phyloP scores from a whole-genome alignment of 768 basidiomycete genomes.

The Boletellus ananas region DNA sequence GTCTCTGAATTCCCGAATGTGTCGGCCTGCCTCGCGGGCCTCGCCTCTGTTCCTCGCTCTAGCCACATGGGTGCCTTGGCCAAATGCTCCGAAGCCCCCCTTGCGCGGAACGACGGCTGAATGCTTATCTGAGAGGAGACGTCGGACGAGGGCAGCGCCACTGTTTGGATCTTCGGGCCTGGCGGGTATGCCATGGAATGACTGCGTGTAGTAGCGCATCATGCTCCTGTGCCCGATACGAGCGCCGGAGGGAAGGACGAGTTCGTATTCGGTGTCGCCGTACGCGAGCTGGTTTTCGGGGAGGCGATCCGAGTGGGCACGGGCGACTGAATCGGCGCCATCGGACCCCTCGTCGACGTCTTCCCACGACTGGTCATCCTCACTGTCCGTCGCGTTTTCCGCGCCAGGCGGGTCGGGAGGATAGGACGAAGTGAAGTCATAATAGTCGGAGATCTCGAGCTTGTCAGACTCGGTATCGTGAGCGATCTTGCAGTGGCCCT shows the following conservation, averaged over 20 bases:
- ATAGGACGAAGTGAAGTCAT: conserved; percentile 86
- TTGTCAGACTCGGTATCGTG: conserved; percentile 79
- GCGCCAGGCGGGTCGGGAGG: conserved; percentile 40
- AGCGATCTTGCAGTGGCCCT: conserved; percentile 93
- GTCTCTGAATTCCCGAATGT: conserved; percentile 81
- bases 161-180: conserved; percentile 63
- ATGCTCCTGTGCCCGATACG: conserved; percentile 90
- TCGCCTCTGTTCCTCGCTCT: conserved; percentile 94
- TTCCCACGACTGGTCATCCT: conserved; percentile 39
- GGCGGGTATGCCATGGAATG: conserved; percentile 48
- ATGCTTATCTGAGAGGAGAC: conserved; percentile 76
- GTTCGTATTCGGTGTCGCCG: conserved; percentile 79
- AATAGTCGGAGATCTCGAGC: conserved; percentile 87
- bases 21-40: conserved; percentile 86
- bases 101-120: conserved; percentile 78
- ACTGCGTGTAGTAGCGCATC: conserved; percentile 83
- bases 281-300: conserved; percentile 60
- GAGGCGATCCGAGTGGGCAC: conserved; percentile 33
- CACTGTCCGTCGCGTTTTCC: neutral
- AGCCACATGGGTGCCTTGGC: conserved; percentile 75
- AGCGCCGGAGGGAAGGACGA: conserved; percentile 89
- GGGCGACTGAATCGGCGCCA: conserved; percentile 26
- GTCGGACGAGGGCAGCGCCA: conserved; percentile 72
- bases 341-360: conserved; percentile 26
- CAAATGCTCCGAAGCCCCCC: conserved; percentile 86